Base-by-base conservation (phyloP, 2,329 filamentous ascomycete species). In the Scortechinia acanthostroma region DNA sequence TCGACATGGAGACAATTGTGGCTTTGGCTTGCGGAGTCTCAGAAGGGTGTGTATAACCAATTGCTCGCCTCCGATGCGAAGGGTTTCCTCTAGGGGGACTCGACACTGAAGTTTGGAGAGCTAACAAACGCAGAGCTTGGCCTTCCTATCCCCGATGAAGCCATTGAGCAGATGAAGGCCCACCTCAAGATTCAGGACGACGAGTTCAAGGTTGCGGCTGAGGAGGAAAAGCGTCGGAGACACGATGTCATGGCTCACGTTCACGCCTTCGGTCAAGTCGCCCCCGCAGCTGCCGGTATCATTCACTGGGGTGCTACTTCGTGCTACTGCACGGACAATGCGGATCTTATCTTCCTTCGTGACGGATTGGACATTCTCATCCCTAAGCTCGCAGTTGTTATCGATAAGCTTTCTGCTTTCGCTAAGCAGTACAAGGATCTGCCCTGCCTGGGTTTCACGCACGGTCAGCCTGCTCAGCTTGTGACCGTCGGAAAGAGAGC, bases 1-100 rank as follows among this genome's bases (percentile, higher is more conserved):
- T 76, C 75, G 44, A 85, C 79, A 45, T 86, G 81, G 81, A 72
- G 81, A 52, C 68, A 79, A 54, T 70, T 85, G 23, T 86, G 81
- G 81, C 65, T 83, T 46, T 83, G 74, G 69, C 74, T 86, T 10
- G 81, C 81, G 13, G 77, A 85, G 60, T 69, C 75, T 2, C 75
- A 86, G 59, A 77, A 80, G 59, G 35, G 35, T 40, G 20, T 10
- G 25, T 30, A 10, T n/a, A 10, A n/a, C 25, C 25, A 10, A 10
- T 30, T n/a, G 25, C n/a, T n/a, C 25, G 25, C 25, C 10, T 30
- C 25, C 25, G 10, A 30, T 10, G n/a, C 25, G 10, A 30, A 30
- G n/a, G n/a, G n/a, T n/a, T n/a, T n/a, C n/a, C n/a, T n/a, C n/a
- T n/a, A n/a, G n/a, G n/a, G n/a, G n/a, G n/a, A n/a, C n/a, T n/a